Percentiles rank a stretch among this genome's conserved stretches.
These are phyloP conservation scores for Cadophora luteo-olivacea DNA, from an alignment of 2,329 filamentous ascomycete species.

Conservation along the genomic window DNA sequence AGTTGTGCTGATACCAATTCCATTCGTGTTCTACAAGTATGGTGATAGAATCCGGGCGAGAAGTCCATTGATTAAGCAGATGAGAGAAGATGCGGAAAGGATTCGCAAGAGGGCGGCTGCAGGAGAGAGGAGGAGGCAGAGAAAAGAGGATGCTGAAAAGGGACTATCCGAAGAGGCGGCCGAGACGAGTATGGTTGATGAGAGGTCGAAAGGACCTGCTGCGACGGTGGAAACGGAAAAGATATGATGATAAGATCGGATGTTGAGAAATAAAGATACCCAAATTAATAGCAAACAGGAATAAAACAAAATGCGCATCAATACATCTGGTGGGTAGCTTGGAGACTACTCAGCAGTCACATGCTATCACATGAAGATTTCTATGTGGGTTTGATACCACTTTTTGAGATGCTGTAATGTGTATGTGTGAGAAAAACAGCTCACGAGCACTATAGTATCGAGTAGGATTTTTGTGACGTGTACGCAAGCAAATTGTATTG, in stretches of 20 bases:
- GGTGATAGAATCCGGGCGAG: slow-evolving; percentile 59
- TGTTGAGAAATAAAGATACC: slow-evolving; percentile 16
- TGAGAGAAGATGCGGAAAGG: slow-evolving; percentile 45
- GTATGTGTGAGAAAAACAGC: too few species aligned
- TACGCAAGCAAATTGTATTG: too few species aligned
- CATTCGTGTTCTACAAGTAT: slow-evolving; percentile 76
- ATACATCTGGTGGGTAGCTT: too few species aligned
- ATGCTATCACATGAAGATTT: background rate
- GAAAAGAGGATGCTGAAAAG: slow-evolving; percentile 21
- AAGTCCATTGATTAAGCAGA: slow-evolving; percentile 52
- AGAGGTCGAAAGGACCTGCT: slow-evolving; percentile 21
- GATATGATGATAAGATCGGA: background rate
- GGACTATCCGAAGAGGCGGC: slow-evolving; percentile 11
- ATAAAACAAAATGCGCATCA: background rate
- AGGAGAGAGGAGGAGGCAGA: slow-evolving; percentile 22
- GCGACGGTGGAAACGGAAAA: slow-evolving; percentile 18
- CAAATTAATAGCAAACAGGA: background rate
- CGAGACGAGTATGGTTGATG: background rate
- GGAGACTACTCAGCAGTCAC: background rate
- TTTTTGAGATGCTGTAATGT: background rate
- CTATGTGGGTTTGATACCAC: background rate
- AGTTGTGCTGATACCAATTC: slow-evolving; percentile 77
- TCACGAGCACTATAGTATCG: too few species aligned
- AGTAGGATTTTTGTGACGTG: too few species aligned
- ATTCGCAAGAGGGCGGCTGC: slow-evolving; percentile 34